Conservation (phyloP, 768 basidiomycete genomes). For the Leccinum variicolor region DNA sequence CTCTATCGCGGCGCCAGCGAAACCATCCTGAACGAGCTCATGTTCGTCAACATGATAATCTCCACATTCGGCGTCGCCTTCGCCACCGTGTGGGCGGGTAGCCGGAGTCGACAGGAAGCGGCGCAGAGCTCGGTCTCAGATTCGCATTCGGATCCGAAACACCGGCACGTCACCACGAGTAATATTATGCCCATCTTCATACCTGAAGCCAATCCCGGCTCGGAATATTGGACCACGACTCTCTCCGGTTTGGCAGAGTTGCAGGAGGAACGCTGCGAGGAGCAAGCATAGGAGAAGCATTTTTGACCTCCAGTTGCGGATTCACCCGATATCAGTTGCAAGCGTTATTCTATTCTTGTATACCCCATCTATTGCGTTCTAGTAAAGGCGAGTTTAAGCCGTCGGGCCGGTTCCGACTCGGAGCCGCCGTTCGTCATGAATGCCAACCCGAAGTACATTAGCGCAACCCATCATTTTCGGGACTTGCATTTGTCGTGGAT, state of each 20-base stretch:
- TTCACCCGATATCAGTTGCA: background rate
- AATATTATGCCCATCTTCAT: background rate
- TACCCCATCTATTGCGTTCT: background rate
- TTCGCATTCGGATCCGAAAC: background rate
- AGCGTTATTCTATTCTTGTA: background rate
- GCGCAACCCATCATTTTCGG: background rate
- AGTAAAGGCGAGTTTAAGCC: background rate
- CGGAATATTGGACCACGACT: background rate
- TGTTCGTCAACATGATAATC: conserved; percentile 6
- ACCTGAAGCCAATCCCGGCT: background rate
- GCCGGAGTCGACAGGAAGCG: background rate
- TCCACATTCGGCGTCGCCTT: conserved; percentile 12
- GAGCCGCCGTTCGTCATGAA: background rate
- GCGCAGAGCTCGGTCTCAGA: background rate
- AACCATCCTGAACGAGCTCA: background rate
- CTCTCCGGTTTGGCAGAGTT: background rate
- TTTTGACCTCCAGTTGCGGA: background rate
- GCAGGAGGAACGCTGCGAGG: background rate
- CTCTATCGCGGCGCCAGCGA: background rate
- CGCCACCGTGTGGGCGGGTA: conserved; percentile 6
- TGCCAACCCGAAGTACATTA: background rate
- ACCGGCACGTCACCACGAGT: background rate
- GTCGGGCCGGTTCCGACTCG: background rate
- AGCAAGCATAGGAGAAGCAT: background rate
- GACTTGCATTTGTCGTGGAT: background rate